Evolutionary conservation across 1,139 yeast genomes (phyloP).

Genomic region (Torulaspora pretoriensis): DNA sequence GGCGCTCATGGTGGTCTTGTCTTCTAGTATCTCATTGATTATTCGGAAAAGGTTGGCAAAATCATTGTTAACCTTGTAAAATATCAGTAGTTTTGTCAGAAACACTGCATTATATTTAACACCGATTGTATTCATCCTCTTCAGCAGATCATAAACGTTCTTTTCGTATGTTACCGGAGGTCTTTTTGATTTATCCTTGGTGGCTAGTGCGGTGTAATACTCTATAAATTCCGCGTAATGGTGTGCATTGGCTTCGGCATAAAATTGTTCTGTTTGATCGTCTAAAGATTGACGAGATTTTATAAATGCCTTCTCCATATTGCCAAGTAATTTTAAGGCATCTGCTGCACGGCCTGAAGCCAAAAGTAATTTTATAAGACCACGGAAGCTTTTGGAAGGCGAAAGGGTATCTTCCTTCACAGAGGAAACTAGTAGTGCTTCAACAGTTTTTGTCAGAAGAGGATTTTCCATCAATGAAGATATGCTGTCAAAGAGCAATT

Average conservation of each 20-base stretch:
- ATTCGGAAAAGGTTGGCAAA: constrained; percentile 23
- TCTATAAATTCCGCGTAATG: constrained; percentile 32
- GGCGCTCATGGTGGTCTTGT: constrained; percentile 5
- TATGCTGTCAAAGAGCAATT: constrained; percentile 19
- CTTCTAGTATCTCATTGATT: constrained; percentile 21
- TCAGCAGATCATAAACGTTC: constrained; percentile 14
- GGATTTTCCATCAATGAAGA: constrained; percentile 15
- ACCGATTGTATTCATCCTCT: constrained; percentile 15
- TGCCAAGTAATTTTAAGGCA: constrained; percentile 21
- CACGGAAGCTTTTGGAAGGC: constrained; percentile 17
- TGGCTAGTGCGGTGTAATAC: constrained; percentile 17
- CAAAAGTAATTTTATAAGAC: constrained; percentile 18
- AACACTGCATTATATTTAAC: constrained; percentile 21
- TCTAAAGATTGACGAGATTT: not conserved
- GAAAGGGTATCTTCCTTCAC: constrained; percentile 4
- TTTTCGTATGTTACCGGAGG: constrained; percentile 5
- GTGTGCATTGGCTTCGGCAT: constrained; percentile 24
- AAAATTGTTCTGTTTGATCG: constrained; percentile 2
- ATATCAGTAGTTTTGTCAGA: constrained; percentile 22
- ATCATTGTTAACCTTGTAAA: constrained; percentile 20
- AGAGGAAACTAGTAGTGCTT: constrained; percentile 11
- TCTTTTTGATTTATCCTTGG: constrained; percentile 4
- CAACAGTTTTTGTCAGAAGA: constrained; percentile 13
- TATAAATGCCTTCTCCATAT: constrained; percentile 17
- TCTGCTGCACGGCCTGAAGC: constrained; percentile 17